Evolutionary conservation across 352 stramenopile genomes (phyloP).

Genomic region (Paralagenidium karlingii): DNA sequence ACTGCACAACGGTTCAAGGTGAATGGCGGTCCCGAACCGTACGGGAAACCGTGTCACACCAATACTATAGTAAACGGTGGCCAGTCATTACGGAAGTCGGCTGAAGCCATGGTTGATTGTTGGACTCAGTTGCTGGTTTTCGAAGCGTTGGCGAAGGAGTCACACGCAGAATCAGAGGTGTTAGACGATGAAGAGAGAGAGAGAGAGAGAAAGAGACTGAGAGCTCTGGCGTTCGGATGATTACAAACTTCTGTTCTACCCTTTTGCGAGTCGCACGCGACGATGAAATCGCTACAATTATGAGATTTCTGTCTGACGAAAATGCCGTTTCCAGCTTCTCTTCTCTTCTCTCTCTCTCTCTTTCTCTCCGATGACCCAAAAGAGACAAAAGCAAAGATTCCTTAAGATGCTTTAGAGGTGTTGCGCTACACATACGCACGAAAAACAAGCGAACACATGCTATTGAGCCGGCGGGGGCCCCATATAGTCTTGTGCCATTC

Average conservation of each 20-base stretch:
- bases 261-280: constrained; percentile 15
- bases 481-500: too few species aligned
- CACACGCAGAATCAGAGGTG: constrained; percentile 1
- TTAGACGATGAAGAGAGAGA: background rate
- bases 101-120: background rate
- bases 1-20: too few species aligned
- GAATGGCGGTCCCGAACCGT: too few species aligned
- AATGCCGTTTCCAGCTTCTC: too few species aligned
- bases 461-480: too few species aligned
- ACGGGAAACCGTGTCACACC: constrained; percentile 15
- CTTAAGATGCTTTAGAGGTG: too few species aligned
- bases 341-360: too few species aligned
- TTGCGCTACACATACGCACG: too few species aligned
- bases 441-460: too few species aligned
- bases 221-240: constrained; percentile 17
- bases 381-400: too few species aligned
- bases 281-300: constrained; percentile 13
- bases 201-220: background rate
- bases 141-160: constrained; percentile 1
- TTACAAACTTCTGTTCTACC: constrained; percentile 20
- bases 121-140: constrained; percentile 1
- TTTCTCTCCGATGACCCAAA: too few species aligned
- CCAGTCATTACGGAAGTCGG: background rate
- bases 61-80: constrained; percentile 8
- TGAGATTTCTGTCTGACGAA: constrained; percentile 38